Evolutionary conservation across 2,329 filamentous ascomycete species (phyloP).

Genomic region (Elsinoe perseae): DNA sequence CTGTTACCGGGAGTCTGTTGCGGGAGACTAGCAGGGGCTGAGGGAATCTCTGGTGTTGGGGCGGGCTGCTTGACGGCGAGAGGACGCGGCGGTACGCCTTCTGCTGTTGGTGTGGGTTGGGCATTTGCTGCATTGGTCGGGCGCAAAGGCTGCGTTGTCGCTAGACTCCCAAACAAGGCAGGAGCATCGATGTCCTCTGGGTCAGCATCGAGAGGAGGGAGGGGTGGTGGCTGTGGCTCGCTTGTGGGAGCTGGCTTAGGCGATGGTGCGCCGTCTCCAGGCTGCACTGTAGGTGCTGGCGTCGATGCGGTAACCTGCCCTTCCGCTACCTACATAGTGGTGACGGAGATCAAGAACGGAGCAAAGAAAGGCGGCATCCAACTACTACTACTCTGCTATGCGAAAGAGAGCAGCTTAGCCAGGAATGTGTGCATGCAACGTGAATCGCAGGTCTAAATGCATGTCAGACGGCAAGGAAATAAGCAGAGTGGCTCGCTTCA

Average conservation of each 20-base stretch:
- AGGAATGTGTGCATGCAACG: background rate
- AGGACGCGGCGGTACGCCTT: background rate
- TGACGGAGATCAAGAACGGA: background rate
- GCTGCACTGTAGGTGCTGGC: background rate
- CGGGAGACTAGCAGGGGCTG: background rate
- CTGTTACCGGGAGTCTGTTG: background rate
- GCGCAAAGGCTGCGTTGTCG: too few relatives aligned
- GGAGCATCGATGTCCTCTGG: too few relatives aligned
- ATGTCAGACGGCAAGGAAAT: background rate
- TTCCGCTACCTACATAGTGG: background rate
- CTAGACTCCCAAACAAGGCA: too few relatives aligned
- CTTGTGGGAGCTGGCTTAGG: background rate
- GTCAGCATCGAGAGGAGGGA: background rate
- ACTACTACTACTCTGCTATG: background rate
- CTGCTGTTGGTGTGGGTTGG: too few relatives aligned
- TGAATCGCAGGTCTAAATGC: background rate
- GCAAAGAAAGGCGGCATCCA: constrained; percentile 9
- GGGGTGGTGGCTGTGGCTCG: background rate
- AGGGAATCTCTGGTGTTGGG: background rate
- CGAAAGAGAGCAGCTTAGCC: background rate
- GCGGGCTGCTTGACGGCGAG: background rate
- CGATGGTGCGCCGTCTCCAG: background rate
- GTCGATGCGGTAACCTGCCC: background rate
- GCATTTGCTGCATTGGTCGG: too few relatives aligned
- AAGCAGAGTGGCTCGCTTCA: background rate